Percentiles rank a stretch among this genome's conserved stretches.
Evolutionary conservation across 1,284 basidiomycete species (phyloP).

Genomic region (Rhodotorula sp.): DNA sequence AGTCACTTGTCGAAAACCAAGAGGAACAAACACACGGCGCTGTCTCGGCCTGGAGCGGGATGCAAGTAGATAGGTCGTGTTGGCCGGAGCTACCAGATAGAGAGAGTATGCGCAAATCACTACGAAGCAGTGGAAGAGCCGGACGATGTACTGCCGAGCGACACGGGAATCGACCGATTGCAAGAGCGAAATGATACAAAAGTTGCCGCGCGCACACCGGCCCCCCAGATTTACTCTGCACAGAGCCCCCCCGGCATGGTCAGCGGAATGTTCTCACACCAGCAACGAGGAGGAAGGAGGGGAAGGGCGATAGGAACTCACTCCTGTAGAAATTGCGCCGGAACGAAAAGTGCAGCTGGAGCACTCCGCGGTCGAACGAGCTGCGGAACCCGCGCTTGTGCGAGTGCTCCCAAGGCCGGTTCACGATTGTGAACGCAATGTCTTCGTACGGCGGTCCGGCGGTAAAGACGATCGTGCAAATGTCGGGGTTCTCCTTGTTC

Average conservation of each 20-base stretch:
- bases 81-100: no score
- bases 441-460: constrained; percentile 84
- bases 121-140: no score
- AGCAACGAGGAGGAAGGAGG: background rate
- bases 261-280: background rate
- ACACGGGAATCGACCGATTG: background rate
- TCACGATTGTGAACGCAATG: constrained; percentile 96
- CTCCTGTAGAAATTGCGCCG: constrained; percentile 32
- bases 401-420: constrained; percentile 96
- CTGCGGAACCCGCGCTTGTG: constrained; percentile 62
- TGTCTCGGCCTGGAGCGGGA: no score
- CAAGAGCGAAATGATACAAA: background rate
- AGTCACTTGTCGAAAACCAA: no score
- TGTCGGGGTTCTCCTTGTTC: constrained; percentile 89
- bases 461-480: constrained; percentile 86
- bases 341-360: constrained; percentile 51
- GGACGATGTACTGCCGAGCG: background rate
- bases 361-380: constrained; percentile 59
- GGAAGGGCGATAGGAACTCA: background rate
- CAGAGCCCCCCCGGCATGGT: background rate
- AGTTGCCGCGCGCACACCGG: background rate
- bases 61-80: no score
- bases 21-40: no score
- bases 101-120: no score
- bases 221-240: background rate